These are phyloP conservation scores for Lyophyllum semitale DNA, from an alignment of 768 basidiomycete genomes.

Conservation along the genomic window DNA sequence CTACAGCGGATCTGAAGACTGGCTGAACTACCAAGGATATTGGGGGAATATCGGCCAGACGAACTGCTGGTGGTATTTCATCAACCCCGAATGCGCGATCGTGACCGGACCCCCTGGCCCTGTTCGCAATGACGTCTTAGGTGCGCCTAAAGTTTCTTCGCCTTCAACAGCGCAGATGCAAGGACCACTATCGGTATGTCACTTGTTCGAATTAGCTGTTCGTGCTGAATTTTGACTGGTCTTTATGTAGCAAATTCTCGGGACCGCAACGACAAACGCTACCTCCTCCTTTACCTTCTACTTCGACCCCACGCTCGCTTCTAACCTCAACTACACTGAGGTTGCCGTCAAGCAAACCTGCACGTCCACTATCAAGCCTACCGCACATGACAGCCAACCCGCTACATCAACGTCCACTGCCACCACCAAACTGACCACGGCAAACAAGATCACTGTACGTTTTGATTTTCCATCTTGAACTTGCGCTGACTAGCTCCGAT, in stretches of 20 bases:
- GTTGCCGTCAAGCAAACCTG: slow-evolving; percentile 16
- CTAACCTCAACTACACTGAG: neutral
- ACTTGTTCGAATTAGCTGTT: neutral
- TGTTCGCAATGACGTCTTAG: slow-evolving; percentile 15
- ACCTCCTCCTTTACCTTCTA: slow-evolving; percentile 17
- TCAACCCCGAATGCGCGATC: slow-evolving; percentile 16
- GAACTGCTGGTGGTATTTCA: slow-evolving; percentile 15
- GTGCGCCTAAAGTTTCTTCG: neutral
- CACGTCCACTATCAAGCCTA: slow-evolving; percentile 1
- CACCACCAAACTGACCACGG: slow-evolving; percentile 2
- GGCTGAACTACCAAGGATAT: slow-evolving; percentile 20
- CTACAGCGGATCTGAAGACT: slow-evolving; percentile 11
- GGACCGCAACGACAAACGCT: slow-evolving; percentile 5
- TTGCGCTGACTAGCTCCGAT: neutral
- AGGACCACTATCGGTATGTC: slow-evolving; percentile 15
- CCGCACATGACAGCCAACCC: neutral
- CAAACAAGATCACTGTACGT: slow-evolving; percentile 13
- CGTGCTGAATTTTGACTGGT: neutral
- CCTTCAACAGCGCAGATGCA: neutral
- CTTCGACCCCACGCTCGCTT: slow-evolving; percentile 12
- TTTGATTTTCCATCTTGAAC: neutral
- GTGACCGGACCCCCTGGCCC: slow-evolving; percentile 18
- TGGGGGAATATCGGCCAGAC: slow-evolving; percentile 20
- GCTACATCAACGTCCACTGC: neutral
- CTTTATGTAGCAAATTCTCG: slow-evolving; percentile 16